Conservation (phyloP, 805 yeast species). For the Middelhovenomyces tepae region DNA sequence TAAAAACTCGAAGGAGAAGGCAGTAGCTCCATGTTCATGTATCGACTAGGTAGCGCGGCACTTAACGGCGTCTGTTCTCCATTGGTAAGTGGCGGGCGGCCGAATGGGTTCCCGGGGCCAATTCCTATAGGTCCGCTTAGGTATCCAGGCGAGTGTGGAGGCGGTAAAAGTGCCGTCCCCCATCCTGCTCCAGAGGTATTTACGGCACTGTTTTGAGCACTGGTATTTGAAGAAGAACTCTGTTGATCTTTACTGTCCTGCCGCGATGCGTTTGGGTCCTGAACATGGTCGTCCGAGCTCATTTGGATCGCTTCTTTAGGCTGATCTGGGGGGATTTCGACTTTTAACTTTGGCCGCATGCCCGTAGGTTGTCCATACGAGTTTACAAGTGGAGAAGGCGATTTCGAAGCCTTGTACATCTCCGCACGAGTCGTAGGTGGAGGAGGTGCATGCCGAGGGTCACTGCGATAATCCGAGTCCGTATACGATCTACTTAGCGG, state of each 20-base stretch:
- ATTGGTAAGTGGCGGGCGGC: slow-evolving; percentile 22
- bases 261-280: neutral
- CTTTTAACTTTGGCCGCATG: slow-evolving; percentile 30
- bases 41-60: slow-evolving; percentile 62
- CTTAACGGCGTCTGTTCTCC: slow-evolving; percentile 65
- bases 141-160: slow-evolving; percentile 28
- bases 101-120: slow-evolving; percentile 30
- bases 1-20: slow-evolving; percentile 78
- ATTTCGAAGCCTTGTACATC: too few species aligned
- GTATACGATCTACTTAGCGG: too few species aligned
- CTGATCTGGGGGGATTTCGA: slow-evolving; percentile 28
- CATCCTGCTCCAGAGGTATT: slow-evolving; percentile 19
- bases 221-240: slow-evolving; percentile 9
- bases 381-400: too few species aligned
- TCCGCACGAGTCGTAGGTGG: too few species aligned
- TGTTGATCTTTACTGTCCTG: slow-evolving; percentile 4
- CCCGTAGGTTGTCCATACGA: too few species aligned
- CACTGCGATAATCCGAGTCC: too few species aligned
- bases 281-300: slow-evolving; percentile 7
- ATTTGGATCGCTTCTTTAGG: slow-evolving; percentile 18
- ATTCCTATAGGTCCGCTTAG: slow-evolving; percentile 16
- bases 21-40: slow-evolving; percentile 60
- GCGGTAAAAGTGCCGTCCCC: slow-evolving; percentile 25
- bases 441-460: too few species aligned
- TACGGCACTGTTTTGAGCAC: slow-evolving; percentile 10